Evolutionary conservation across 352 stramenopile genomes (phyloP), one percentile per base, ranked within the genome.

Genomic region (Phytopythium cucurbitacearum): DNA sequence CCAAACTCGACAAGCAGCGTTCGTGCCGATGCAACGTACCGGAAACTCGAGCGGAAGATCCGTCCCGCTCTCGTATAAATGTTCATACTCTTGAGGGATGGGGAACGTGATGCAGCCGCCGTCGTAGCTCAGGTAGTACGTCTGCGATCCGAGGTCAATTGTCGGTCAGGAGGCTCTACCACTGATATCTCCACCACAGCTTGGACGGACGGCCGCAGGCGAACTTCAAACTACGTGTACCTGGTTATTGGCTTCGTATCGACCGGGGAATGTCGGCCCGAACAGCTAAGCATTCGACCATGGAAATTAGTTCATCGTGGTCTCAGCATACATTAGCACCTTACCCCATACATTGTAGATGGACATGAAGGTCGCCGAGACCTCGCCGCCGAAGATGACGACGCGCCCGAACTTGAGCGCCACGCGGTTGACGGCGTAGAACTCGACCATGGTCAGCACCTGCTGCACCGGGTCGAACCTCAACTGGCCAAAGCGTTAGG

Each of bases 331-430:
- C 7, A 3, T n/a, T n/a, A n/a, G 33, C 4, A 42, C 38, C n/a
- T 21, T 21, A 43, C 13, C 40, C 53, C 65, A 36, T 67, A 94
- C 85, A 45, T 94, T 91, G 68, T 94, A 94, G 11, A 94, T 71
- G 16, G 85, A 92, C 76, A 93, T 91, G 65, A 92, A 94, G 33
- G 85, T 93, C 35, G 85, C 76, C 8, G 78, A 68, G 51, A 88
- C 72, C 33, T 87, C 76, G 4, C 83, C 84, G 3, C 85, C 82
- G 55, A 92, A 94, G 56, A 94, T 87, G 51, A 90, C 73, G 10
- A 91, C 81, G 49, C 82, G 84, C 21, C 82, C 82, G 56, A 89
- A 91, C 60, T 91, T 89, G 21, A 94, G 62, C 32, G 82, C 68
- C 15, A 94, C 72, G 16, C 66, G 69, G 59, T 91, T 89, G 55